These are phyloP conservation scores for Penicillium steckii DNA, from an alignment of 495 filamentous ascomycete genomes.

Conservation along the genomic window DNA sequence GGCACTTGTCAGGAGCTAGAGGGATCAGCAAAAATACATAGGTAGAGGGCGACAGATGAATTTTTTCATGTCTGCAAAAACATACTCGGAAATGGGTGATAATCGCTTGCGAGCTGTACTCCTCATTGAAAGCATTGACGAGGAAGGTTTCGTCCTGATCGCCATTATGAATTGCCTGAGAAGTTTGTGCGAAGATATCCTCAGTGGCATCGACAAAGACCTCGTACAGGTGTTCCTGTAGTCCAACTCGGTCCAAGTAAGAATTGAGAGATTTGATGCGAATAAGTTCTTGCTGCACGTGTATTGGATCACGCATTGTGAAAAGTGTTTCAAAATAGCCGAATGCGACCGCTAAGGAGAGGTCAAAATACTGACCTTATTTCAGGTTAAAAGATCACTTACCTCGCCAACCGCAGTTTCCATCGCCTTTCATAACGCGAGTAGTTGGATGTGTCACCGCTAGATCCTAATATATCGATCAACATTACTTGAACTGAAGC, in stretches of 20 bases:
- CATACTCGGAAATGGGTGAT: slow-evolving; percentile 69
- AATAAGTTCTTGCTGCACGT: slow-evolving; percentile 63
- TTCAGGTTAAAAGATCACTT: slow-evolving; percentile 22
- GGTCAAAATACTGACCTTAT: slow-evolving; percentile 9
- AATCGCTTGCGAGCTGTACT: slow-evolving; percentile 63
- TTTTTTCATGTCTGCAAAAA: background rate
- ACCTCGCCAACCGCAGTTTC: slow-evolving; percentile 98
- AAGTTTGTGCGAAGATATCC: slow-evolving; percentile 59
- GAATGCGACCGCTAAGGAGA: slow-evolving; percentile 76
- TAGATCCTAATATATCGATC: slow-evolving; percentile 56
- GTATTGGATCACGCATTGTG: slow-evolving; percentile 58
- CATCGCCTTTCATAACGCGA: slow-evolving; percentile 86
- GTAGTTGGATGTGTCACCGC: slow-evolving; percentile 83
- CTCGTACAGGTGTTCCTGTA: slow-evolving; percentile 67
- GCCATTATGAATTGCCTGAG: slow-evolving; percentile 48
- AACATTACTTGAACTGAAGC: background rate
- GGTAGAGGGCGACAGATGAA: background rate
- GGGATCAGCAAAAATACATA: background rate
- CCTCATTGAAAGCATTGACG: slow-evolving; percentile 72
- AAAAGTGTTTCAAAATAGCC: slow-evolving; percentile 87
- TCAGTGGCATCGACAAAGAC: slow-evolving; percentile 79
- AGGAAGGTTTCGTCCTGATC: slow-evolving; percentile 62
- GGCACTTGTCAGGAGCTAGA: slow-evolving; percentile 76
- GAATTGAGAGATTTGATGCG: slow-evolving; percentile 71
- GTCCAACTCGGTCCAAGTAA: slow-evolving; percentile 68